A percentile compares a stretch with the other conserved stretches of the same genome.
Conservation (phyloP, 352 stramenopile genomes). For the Peronospora farinosa region DNA sequence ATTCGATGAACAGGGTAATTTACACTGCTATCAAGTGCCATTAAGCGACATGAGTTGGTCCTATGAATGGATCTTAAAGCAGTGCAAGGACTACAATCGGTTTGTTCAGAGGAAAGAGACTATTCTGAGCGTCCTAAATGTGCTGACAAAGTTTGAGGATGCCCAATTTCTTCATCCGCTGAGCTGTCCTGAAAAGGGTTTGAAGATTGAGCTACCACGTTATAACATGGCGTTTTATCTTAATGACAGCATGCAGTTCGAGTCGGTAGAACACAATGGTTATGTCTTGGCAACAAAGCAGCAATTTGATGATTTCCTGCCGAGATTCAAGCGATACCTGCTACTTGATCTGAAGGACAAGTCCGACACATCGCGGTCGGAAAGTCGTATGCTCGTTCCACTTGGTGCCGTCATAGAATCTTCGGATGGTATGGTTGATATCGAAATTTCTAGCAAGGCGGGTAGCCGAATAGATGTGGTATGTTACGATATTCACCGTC, state of each 20-base stretch:
- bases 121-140: constrained; percentile 1
- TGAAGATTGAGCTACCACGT: constrained; percentile 40
- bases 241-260: constrained; percentile 14
- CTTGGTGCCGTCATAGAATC: constrained; percentile 23
- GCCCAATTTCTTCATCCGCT: constrained; percentile 31
- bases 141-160: constrained; percentile 43
- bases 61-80: constrained; percentile 13
- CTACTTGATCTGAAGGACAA: constrained; percentile 18
- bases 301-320: constrained; percentile 37
- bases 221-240: constrained; percentile 40
- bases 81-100: constrained; percentile 16
- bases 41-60: constrained; percentile 18
- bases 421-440: constrained; percentile 17
- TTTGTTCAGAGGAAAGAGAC: constrained; percentile 19
- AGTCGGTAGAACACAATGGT: constrained; percentile 34
- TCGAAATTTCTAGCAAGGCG: constrained; percentile 8
- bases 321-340: constrained; percentile 35
- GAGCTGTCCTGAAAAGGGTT: not conserved
- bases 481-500: constrained; percentile 30
- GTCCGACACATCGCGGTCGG: constrained; percentile 12
- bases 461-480: constrained; percentile 13
- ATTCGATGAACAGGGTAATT: constrained; percentile 6
- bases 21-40: constrained; percentile 33
- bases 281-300: constrained; percentile 34
- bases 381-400: constrained; percentile 32